Conservation (phyloP, 2,329 filamentous ascomycete species). For the Neonectria neomacrospora region DNA sequence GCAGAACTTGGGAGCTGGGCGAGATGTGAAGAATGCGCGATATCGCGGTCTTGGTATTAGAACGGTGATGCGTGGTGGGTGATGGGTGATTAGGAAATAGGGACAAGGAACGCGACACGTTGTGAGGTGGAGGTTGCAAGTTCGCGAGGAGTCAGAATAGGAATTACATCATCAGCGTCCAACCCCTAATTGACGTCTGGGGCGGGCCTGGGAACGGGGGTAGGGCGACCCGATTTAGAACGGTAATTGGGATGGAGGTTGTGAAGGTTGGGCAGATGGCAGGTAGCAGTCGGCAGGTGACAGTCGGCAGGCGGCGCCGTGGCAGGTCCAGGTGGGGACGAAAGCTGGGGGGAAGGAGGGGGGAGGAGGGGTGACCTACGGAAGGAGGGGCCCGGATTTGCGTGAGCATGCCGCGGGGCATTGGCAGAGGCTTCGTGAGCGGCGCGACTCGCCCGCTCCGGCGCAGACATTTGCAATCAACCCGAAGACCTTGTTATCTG, state of each 20-base stretch:
- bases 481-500: background rate
- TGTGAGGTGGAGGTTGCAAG: slow-evolving; percentile 9
- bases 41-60: slow-evolving; percentile 3
- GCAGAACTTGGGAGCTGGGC: background rate
- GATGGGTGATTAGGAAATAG: background rate
- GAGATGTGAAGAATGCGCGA: background rate
- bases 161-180: slow-evolving; percentile 42
- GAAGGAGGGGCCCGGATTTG: slow-evolving; percentile 62
- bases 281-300: background rate
- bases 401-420: slow-evolving; percentile 43
- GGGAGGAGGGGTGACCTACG: slow-evolving; percentile 54
- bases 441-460: slow-evolving; percentile 36
- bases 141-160: slow-evolving; percentile 33
- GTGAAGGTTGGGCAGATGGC: slow-evolving; percentile 1
- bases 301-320: background rate
- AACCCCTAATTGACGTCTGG: slow-evolving; percentile 14
- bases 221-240: slow-evolving; percentile 15
- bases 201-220: slow-evolving; percentile 16
- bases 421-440: slow-evolving; percentile 29
- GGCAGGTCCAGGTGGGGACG: background rate
- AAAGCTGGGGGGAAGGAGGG: background rate
- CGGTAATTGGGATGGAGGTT: background rate
- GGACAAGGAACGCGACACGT: background rate
- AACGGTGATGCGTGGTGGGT: background rate
- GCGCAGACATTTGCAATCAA: slow-evolving; percentile 32